phyloP scores from a whole-genome alignment of 192 early-diverging fungal genomes.

The Backusella tuberculispora region DNA sequence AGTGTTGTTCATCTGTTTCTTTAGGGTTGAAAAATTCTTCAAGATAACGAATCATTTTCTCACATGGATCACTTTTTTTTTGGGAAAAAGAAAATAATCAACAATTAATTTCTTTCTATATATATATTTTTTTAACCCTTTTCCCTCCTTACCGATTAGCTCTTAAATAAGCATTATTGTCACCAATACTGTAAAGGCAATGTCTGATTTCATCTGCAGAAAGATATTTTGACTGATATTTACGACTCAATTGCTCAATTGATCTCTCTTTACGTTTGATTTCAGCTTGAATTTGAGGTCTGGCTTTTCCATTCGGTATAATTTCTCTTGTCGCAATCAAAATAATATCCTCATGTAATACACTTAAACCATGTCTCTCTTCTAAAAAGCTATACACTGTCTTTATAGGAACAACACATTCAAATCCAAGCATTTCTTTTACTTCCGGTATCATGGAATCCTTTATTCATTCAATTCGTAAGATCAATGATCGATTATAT shows the following conservation, averaged over 20 bases:
- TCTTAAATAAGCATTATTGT: conserved; percentile 94
- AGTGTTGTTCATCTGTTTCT: conserved; percentile 59
- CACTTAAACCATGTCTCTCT: conserved; percentile 59
- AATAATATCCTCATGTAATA: conserved; percentile 86
- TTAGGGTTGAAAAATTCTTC: conserved; percentile 71
- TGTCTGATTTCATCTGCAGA: conserved; percentile 72
- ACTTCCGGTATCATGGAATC: conserved; percentile 75
- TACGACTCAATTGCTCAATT: conserved; percentile 82
- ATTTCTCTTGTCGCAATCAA: conserved; percentile 75
- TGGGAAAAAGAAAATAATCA: background rate
- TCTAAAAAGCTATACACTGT: conserved; percentile 85
- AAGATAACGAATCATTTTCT: conserved; percentile 85
- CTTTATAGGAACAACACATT: conserved; percentile 83
- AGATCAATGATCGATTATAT: background rate
- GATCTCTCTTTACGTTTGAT: conserved; percentile 91
- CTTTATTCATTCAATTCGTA: conserved; percentile 35
- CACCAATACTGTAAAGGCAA: conserved; percentile 96
- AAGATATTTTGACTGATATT: conserved; percentile 68
- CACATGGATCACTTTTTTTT: conserved; percentile 86
- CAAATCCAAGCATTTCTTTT: conserved; percentile 79
- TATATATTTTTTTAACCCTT: background rate
- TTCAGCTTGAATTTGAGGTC: conserved; percentile 76
- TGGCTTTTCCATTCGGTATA: conserved; percentile 64
- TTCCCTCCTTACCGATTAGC: conserved; percentile 59
- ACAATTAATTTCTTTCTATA: too few relatives aligned